phyloP scores from a whole-genome alignment of 2,329 filamentous ascomycete species.

The Emmonsiellopsis sp. region DNA sequence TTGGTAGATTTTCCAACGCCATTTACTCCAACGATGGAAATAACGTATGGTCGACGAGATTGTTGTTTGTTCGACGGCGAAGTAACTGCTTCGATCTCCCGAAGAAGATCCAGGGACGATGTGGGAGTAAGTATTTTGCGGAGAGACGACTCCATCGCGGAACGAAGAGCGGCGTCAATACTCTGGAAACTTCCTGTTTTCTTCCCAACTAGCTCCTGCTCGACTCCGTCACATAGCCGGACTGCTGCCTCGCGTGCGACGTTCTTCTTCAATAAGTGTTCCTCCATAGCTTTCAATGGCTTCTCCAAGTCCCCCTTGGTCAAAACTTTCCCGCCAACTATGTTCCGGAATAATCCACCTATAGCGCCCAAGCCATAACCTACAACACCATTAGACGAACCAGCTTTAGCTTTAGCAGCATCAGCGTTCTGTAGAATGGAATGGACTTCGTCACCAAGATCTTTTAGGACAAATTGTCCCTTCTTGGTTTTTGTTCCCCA shows the following conservation, averaged over 20 bases:
- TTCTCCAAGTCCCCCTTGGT: constrained; percentile 84
- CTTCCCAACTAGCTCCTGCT: constrained; percentile 78
- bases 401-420: constrained; percentile 45
- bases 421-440: constrained; percentile 77
- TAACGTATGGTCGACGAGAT: constrained; percentile 75
- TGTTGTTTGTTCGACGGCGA: constrained; percentile 55
- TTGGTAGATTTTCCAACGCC: constrained; percentile 98
- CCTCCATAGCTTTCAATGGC: constrained; percentile 91
- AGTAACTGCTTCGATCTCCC: constrained; percentile 76
- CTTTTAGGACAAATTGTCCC: constrained; percentile 88
- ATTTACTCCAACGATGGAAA: constrained; percentile 97
- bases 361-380: constrained; percentile 74
- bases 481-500: constrained; percentile 80
- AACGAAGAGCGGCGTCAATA: constrained; percentile 71
- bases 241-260: constrained; percentile 90
- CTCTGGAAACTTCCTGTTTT: constrained; percentile 89
- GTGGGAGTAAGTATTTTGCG: constrained; percentile 95
- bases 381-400: constrained; percentile 54
- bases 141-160: constrained; percentile 83
- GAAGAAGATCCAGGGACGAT: constrained; percentile 84
- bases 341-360: constrained; percentile 82
- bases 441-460: constrained; percentile 87
- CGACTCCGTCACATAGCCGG: constrained; percentile 81
- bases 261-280: constrained; percentile 90
- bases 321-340: constrained; percentile 87